phyloP scores from a whole-genome alignment of 345 rosid species.

The Lepidium aucheri region DNA sequence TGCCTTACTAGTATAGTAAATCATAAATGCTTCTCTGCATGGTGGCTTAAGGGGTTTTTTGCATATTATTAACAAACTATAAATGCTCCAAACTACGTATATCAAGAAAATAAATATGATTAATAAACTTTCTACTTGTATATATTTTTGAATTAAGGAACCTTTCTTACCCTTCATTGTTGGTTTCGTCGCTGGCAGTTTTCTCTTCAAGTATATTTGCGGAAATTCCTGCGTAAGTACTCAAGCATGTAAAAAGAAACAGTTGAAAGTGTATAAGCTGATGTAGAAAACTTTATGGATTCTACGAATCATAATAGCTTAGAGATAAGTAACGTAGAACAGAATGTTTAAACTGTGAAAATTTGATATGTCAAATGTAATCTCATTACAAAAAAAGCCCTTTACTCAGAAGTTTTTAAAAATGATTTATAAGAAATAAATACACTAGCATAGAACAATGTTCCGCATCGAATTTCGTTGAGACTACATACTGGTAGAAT shows the following conservation, averaged over 20 bases:
- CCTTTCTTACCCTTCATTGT: slow-evolving; percentile 5
- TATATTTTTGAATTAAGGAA: neutral
- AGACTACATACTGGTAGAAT: slow-evolving; percentile 69
- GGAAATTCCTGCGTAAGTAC: slow-evolving; percentile 25
- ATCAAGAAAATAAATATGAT: neutral
- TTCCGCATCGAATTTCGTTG: slow-evolving; percentile 29
- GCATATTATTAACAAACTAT: neutral
- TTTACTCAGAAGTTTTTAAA: neutral
- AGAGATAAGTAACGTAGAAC: neutral
- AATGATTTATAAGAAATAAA: neutral
- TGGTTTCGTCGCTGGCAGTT: slow-evolving; percentile 17
- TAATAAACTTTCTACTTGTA: neutral
- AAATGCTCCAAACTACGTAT: neutral
- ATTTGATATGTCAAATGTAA: neutral
- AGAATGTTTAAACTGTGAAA: neutral
- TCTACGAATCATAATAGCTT: neutral
- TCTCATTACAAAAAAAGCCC: slow-evolving; percentile 14
- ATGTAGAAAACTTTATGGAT: neutral
- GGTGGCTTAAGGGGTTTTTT: neutral
- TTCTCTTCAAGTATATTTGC: slow-evolving; percentile 42
- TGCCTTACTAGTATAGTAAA: neutral
- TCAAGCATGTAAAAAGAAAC: slow-evolving; percentile 13
- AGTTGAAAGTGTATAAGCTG: neutral
- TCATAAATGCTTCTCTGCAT: neutral
- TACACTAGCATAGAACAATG: slow-evolving; percentile 36